Percentiles rank a stretch among this genome's conserved stretches.
Conservation (phyloP, 139 green algal genomes). For the Chlorella sp. region DNA sequence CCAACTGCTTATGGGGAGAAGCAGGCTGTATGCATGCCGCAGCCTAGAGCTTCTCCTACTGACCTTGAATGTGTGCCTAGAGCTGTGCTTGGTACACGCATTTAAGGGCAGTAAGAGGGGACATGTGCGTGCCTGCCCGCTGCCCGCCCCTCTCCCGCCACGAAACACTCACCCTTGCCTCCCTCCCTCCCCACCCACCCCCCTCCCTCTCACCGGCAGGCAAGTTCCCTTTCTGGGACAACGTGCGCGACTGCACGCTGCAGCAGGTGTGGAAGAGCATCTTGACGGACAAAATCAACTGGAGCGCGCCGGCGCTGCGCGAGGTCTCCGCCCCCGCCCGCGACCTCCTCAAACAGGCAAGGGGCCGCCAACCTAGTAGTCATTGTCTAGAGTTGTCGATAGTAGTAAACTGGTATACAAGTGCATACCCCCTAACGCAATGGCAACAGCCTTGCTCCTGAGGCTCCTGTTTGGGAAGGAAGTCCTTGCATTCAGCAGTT, state of each 20-base stretch:
- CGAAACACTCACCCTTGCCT: not conserved
- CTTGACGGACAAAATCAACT: slow-evolving; percentile 74
- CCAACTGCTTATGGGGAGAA: slow-evolving; percentile 63
- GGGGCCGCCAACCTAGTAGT: no score
- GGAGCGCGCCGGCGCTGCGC: slow-evolving; percentile 57
- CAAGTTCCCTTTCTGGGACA: slow-evolving; percentile 92
- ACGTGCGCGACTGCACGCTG: slow-evolving; percentile 80
- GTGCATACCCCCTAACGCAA: no score
- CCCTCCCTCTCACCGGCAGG: slow-evolving; percentile 27
- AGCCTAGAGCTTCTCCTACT: no score
- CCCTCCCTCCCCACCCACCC: not conserved
- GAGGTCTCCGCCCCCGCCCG: slow-evolving; percentile 47
- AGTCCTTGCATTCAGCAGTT: no score
- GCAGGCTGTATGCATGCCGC: not conserved
- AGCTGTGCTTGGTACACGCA: no score
- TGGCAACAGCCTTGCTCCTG: no score
- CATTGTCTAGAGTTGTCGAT: no score
- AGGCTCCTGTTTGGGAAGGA: no score
- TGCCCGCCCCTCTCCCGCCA: not conserved
- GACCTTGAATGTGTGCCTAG: no score
- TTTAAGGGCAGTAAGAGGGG: no score
- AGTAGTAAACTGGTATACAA: no score
- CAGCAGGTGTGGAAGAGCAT: slow-evolving; percentile 89
- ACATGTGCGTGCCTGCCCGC: not conserved
- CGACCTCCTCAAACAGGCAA: slow-evolving; percentile 51